Evolutionary conservation across 352 stramenopile species (phyloP).

Genomic region (Aphanomyces cochlioides): DNA sequence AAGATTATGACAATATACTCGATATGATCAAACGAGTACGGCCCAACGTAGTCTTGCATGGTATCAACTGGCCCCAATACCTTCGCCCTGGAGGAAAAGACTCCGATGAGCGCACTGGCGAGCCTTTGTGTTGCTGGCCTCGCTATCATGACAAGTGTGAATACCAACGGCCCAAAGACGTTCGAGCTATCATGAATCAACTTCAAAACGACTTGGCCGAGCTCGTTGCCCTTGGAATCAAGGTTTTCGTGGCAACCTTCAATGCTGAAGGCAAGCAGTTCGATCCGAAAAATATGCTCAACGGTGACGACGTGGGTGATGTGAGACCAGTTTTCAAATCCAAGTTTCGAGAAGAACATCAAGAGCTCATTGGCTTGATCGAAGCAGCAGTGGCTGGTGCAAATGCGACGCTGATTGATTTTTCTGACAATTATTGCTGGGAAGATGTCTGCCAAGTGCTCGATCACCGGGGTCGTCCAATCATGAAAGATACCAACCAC

Average conservation of each 20-base stretch:
- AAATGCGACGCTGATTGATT: slow-evolving; percentile 28
- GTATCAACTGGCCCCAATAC: slow-evolving; percentile 12
- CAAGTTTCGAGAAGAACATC: slow-evolving; percentile 1
- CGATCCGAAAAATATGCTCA: slow-evolving; percentile 21
- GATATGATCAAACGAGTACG: slow-evolving; percentile 18
- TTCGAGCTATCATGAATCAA: background rate
- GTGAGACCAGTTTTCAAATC: slow-evolving; percentile 1
- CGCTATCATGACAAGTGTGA: slow-evolving; percentile 17
- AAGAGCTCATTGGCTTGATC: slow-evolving; percentile 9
- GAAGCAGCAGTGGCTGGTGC: slow-evolving; percentile 12
- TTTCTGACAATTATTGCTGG: slow-evolving; percentile 29
- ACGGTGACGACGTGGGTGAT: background rate
- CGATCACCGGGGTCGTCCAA: slow-evolving; percentile 1
- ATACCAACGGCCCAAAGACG: slow-evolving; percentile 26
- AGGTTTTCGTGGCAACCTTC: slow-evolving; percentile 28
- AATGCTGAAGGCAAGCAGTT: slow-evolving; percentile 26
- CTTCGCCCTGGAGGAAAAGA: slow-evolving; percentile 15
- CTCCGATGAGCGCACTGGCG: background rate
- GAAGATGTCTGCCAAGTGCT: slow-evolving; percentile 27
- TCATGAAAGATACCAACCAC: slow-evolving; percentile 30
- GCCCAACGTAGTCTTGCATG: slow-evolving; percentile 21
- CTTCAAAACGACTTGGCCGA: slow-evolving; percentile 11
- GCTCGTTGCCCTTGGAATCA: slow-evolving; percentile 14
- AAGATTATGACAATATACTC: background rate
- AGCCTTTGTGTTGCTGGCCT: slow-evolving; percentile 12